Evolutionary conservation across 306 rosid genomes (phyloP), one percentile per base, ranked within the genome.

Genomic region (Casuarina glauca): DNA sequence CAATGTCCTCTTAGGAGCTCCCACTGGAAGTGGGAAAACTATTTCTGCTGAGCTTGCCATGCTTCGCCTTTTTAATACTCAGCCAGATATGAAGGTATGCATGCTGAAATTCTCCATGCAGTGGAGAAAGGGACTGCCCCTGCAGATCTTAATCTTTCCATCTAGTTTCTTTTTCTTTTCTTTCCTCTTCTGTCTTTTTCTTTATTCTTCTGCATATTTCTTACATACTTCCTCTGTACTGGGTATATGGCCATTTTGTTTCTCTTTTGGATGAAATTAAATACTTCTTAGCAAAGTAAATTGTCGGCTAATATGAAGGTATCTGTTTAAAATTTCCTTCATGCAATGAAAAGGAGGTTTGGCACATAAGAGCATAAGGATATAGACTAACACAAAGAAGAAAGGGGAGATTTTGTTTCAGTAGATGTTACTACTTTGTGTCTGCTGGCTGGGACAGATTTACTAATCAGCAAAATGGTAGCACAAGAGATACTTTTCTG

Each of bases 11-110:
- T 83, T 94, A 66, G 98, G 98, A 82, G 98, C 97, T 86, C 98
- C 98, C 57, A 92, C 98, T 78, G 98, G 98, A 62, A 94, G 98
- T 90, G 98, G 98, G 74, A 94, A 94, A 84, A 94, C 98, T 71
- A 92, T 94, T 84, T 94, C 98, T 78, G 98, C 98, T 38, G 98
- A 94, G 89, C 98, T 94, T 81, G 98, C 98, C 68, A 94, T 92
- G 90, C 92, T 92, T 83, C 98, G 63, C 60, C 97, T 94, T 74
- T 94, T 94, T 85, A 90, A 86, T 73, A 88, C 97, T 15, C 97
- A 90, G 81, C 92, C 98, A 81, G 97, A 92, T 86, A 92, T 94
- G 98, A 94, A 94, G 98, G 97, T 94, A 77, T 74, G 79, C 19
- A 49, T 5, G 39, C 16, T 17, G 45, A 12, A 11, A 42, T 53